These are phyloP conservation scores for Dujonia santamariae DNA, from an alignment of 1,139 yeast genomes.

Conservation along the genomic window DNA sequence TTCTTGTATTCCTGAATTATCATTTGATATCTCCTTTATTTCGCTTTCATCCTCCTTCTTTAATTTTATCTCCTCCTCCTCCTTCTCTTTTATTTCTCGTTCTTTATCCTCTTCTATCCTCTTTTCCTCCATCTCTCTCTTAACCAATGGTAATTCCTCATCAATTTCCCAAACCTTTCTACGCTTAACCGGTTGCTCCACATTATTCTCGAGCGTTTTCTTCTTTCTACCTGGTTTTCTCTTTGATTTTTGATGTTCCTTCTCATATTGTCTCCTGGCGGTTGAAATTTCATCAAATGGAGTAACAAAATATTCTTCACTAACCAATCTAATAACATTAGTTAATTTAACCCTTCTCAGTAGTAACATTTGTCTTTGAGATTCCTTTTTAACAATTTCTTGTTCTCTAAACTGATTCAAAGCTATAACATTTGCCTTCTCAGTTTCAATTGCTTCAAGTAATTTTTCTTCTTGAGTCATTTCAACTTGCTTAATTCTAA, in stretches of 20 bases:
- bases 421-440: constrained; percentile 68
- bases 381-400: constrained; percentile 76
- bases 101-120: constrained; percentile 4
- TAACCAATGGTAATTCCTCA: constrained; percentile 32
- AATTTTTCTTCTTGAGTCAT: constrained; percentile 85
- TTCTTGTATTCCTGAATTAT: background rate
- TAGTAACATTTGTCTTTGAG: constrained; percentile 68
- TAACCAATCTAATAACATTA: constrained; percentile 48
- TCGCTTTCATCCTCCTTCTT: background rate
- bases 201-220: constrained; percentile 17
- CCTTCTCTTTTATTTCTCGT: background rate
- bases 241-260: constrained; percentile 31
- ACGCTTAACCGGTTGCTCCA: constrained; percentile 12
- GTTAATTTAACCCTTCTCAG: constrained; percentile 59
- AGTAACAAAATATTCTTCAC: constrained; percentile 3
- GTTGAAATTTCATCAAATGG: constrained; percentile 14
- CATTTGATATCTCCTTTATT: background rate
- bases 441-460: constrained; percentile 84
- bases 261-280: constrained; percentile 27
- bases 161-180: constrained; percentile 41
- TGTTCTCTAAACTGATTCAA: constrained; percentile 77
- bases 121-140: constrained; percentile 20
- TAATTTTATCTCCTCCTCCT: background rate
- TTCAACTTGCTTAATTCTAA: constrained; percentile 42
- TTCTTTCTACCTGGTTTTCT: constrained; percentile 37